These are phyloP conservation scores for Pichia cephalocereana DNA, from an alignment of 805 yeast genomes.

Conservation along the genomic window DNA sequence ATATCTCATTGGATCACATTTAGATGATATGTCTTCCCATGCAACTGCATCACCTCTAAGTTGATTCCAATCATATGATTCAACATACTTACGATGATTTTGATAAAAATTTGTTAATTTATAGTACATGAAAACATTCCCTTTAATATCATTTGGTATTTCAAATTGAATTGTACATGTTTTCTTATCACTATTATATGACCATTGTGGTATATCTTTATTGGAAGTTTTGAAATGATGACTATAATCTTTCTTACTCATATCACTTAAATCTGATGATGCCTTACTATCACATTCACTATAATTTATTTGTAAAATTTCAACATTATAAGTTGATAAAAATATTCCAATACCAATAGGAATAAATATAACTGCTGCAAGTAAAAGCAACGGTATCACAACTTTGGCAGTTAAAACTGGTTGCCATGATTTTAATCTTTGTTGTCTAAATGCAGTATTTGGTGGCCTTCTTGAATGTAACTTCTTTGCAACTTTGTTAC, in stretches of 20 bases:
- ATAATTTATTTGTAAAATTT: constrained; percentile 67
- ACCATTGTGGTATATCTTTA: constrained; percentile 45
- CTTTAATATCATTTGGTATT: constrained; percentile 58
- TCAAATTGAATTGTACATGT: constrained; percentile 65
- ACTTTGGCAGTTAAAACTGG: constrained; percentile 90
- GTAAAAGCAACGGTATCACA: constrained; percentile 73
- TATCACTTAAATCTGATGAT: constrained; percentile 30
- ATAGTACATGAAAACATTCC: constrained; percentile 73
- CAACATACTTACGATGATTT: constrained; percentile 90
- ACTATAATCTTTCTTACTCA: constrained; percentile 51
- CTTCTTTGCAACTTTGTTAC: constrained; percentile 16
- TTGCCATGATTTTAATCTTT: constrained; percentile 54
- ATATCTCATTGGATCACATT: constrained; percentile 43
- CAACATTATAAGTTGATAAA: constrained; percentile 69
- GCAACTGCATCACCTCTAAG: constrained; percentile 65
- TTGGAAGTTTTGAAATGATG: constrained; percentile 50
- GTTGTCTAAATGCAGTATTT: constrained; percentile 75
- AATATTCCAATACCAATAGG: constrained; percentile 86
- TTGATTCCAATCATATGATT: constrained; percentile 73
- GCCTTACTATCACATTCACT: constrained; percentile 49
- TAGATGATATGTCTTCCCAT: constrained; percentile 37
- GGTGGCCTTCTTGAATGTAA: constrained; percentile 45
- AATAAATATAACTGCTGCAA: constrained; percentile 71
- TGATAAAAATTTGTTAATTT: constrained; percentile 85
- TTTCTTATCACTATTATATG: constrained; percentile 31